Conservation (phyloP, 202 grass and related monocot genomes). For the Musa balbisiana region DNA sequence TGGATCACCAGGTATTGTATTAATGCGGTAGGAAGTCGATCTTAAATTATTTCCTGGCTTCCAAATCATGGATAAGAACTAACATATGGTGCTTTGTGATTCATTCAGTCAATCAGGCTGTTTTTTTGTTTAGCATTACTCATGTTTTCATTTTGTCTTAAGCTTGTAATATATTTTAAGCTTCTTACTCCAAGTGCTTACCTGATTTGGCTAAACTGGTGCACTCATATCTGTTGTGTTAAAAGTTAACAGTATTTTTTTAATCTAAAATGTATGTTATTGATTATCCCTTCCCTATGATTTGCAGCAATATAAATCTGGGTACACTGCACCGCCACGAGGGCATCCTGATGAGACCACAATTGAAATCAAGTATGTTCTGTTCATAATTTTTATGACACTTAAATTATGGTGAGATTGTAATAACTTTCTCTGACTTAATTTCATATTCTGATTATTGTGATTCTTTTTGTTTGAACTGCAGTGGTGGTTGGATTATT, state of each 20-base stretch:
- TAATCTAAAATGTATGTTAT: background rate
- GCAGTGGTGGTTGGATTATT: slow-evolving; percentile 79
- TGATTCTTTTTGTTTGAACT: slow-evolving; percentile 16
- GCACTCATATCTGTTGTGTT: background rate
- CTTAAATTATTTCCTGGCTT: background rate
- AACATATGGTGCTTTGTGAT: background rate
- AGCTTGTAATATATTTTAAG: background rate
- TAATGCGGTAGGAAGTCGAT: background rate
- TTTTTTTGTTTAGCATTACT: background rate
- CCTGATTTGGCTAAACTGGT: background rate
- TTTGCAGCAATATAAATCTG: slow-evolving; percentile 74
- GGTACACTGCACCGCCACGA: slow-evolving; percentile 66
- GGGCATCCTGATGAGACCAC: slow-evolving; percentile 61
- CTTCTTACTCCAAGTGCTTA: background rate
- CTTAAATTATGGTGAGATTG: slow-evolving; percentile 12
- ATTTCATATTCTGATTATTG: background rate
- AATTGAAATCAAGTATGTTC: slow-evolving; percentile 74
- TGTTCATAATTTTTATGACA: slow-evolving; percentile 9
- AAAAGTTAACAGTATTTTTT: background rate
- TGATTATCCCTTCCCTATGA: slow-evolving; percentile 2
- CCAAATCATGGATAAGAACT: background rate
- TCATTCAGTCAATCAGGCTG: background rate
- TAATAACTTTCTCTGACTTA: slow-evolving; percentile 11
- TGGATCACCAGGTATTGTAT: background rate
- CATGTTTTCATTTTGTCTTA: background rate